Base-by-base conservation (phyloP, 768 basidiomycete species). In the Mrakia frigida region DNA sequence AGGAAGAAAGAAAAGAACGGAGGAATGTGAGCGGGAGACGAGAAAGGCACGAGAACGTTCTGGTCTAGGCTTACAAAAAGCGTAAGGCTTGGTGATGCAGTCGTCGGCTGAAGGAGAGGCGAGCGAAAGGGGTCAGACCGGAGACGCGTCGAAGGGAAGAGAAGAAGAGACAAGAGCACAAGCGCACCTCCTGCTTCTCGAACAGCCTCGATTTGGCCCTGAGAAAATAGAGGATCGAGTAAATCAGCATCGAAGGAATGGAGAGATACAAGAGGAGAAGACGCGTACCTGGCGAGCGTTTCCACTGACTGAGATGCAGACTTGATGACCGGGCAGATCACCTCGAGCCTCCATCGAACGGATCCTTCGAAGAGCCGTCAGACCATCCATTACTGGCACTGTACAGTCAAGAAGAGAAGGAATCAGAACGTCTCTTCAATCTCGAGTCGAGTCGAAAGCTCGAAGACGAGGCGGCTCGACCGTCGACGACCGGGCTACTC, bases 201-300 rank as follows among this genome's bases (percentile, higher is more conserved):
- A 6, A 43, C 70, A 31, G 50, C 43, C 28, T 70, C 70, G 28
- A 70, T 39, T 23, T 70, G 70, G 10, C 70, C 70, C 31, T 69
- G 28, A 2, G 16, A 13, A 11, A 9, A 14, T 11, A 14, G 16
- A 43, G 6, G 5, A 43, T 43, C 1, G 43, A 43, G 11, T n/a
- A n/a, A n/a, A n/a, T n/a, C n/a, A n/a, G n/a, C n/a, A n/a, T n/a
- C n/a, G n/a, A n/a, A n/a, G n/a, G n/a, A n/a, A n/a, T n/a, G n/a
- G n/a, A n/a, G n/a, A n/a, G n/a, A n/a, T n/a, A n/a, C n/a, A n/a
- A n/a, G n/a, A n/a, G n/a, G n/a, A n/a, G n/a, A n/a, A n/a, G n/a
- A n/a, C n/a, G n/a, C n/a, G n/a, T n/a, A 43, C 43, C 11, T 56
- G 25, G 18, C 70, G 41, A 23, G 70, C 70, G 50, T 70, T 70